Conservation (phyloP, 495 filamentous ascomycete genomes). For the Aspergillus baeticus region DNA sequence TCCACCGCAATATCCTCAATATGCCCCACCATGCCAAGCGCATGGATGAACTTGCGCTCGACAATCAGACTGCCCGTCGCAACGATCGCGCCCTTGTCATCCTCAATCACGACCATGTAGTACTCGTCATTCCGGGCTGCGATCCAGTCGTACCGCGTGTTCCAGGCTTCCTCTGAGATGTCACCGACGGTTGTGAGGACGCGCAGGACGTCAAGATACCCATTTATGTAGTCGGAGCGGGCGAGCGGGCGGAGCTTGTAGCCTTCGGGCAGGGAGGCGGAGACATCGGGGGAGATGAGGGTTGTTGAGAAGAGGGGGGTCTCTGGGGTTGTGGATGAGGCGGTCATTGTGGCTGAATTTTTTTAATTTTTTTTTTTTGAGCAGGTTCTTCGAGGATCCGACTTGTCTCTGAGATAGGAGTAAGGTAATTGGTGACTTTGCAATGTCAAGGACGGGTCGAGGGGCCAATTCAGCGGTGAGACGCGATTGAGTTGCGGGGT, state of each 20-base stretch:
- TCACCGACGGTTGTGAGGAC: constrained; percentile 94
- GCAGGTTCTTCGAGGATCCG: too few relatives aligned
- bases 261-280: constrained; percentile 67
- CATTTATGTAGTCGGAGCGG: constrained; percentile 68
- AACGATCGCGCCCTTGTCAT: constrained; percentile 68
- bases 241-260: constrained; percentile 83
- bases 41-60: constrained; percentile 55
- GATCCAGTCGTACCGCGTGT: constrained; percentile 83
- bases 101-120: constrained; percentile 79
- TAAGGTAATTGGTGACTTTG: background rate
- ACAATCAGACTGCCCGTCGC: constrained; percentile 86
- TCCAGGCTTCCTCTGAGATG: constrained; percentile 71
- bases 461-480: too few relatives aligned
- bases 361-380: too few relatives aligned
- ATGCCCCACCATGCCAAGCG: constrained; percentile 71
- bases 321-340: constrained; percentile 42
- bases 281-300: constrained; percentile 75
- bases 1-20: constrained; percentile 98
- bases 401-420: background rate
- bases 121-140: constrained; percentile 74
- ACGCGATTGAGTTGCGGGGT: background rate
- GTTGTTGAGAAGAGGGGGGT: constrained; percentile 66
- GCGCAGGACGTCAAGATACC: constrained; percentile 84
- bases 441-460: background rate
- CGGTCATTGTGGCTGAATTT: constrained; percentile 31